A percentile compares a stretch with the other conserved stretches of the same genome.
These are phyloP conservation scores for Purpureocillium takamizusanense DNA, from an alignment of 2,329 filamentous ascomycete species.

Conservation along the genomic window DNA sequence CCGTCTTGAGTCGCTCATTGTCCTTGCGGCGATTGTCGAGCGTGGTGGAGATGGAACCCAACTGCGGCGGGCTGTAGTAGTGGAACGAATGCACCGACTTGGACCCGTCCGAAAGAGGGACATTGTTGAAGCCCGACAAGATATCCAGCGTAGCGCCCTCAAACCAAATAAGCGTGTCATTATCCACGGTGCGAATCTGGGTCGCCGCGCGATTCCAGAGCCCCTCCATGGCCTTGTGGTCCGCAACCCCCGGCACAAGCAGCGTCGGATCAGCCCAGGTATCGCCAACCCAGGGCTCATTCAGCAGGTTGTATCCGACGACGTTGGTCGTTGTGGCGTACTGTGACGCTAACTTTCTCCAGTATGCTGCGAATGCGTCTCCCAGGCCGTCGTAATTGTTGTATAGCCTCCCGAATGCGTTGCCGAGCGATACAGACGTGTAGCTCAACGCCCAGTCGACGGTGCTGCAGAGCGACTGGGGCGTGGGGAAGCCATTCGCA, in stretches of 20 bases:
- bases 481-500: conserved; percentile 7
- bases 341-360: conserved; percentile 8
- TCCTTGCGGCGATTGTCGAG: conserved; percentile 8
- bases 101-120: conserved; percentile 9
- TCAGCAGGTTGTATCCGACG: conserved; percentile 10
- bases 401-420: conserved; percentile 11
- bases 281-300: conserved; percentile 11
- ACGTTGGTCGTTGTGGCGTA: conserved; percentile 7
- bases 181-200: conserved; percentile 10
- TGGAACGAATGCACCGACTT: conserved; percentile 11
- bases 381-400: conserved; percentile 10
- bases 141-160: conserved; percentile 9
- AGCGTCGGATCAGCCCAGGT: conserved; percentile 8
- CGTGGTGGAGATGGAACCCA: conserved; percentile 7
- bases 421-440: conserved; percentile 7
- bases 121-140: conserved; percentile 9
- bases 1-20: conserved; percentile 8
- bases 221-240: conserved; percentile 7
- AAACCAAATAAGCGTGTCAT: conserved; percentile 11
- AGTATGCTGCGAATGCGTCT: conserved; percentile 10
- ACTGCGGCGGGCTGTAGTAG: conserved; percentile 11
- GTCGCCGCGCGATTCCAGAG: conserved; percentile 10
- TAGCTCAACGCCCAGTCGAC: conserved; percentile 10
- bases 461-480: conserved; percentile 6
- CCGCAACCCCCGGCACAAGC: conserved; percentile 8